Conservation (phyloP, 2,329 filamentous ascomycete species). For the Hypoxylon sp. region DNA sequence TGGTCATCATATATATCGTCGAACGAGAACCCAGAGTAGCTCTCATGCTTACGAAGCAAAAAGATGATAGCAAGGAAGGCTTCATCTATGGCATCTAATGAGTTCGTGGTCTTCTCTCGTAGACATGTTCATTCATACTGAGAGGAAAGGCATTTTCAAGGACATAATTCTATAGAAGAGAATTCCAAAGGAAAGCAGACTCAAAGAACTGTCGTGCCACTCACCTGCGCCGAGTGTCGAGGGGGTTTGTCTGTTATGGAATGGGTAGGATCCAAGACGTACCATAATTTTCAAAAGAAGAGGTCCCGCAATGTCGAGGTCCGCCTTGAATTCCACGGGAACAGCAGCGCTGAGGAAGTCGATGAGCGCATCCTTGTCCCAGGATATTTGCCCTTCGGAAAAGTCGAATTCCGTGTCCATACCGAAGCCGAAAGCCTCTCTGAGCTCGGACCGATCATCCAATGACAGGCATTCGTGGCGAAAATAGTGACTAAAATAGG, state of each 20-base stretch:
- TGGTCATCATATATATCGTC: neutral
- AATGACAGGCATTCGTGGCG: neutral
- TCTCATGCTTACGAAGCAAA: neutral
- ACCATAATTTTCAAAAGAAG: neutral
- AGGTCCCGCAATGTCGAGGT: neutral
- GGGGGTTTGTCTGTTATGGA: neutral
- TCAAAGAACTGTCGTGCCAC: neutral
- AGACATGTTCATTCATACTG: neutral
- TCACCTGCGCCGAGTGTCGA: neutral
- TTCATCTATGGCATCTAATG: neutral
- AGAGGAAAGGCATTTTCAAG: neutral
- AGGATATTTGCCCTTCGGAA: neutral
- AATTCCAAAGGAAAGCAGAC: neutral
- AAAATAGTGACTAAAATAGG: neutral
- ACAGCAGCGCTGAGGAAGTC: neutral
- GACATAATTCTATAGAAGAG: neutral
- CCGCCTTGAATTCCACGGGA: neutral
- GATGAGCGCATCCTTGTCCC: neutral
- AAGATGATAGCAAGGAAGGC: neutral
- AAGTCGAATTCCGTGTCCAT: neutral
- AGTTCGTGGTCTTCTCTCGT: neutral
- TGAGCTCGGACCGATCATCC: neutral
- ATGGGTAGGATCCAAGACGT: neutral
- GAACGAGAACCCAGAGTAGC: neutral
- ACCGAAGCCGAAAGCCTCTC: neutral